Evolutionary conservation across 192 early-diverging fungal species (phyloP), one percentile per base, ranked within the genome.

Genomic region (Cetraspora pellucida): DNA sequence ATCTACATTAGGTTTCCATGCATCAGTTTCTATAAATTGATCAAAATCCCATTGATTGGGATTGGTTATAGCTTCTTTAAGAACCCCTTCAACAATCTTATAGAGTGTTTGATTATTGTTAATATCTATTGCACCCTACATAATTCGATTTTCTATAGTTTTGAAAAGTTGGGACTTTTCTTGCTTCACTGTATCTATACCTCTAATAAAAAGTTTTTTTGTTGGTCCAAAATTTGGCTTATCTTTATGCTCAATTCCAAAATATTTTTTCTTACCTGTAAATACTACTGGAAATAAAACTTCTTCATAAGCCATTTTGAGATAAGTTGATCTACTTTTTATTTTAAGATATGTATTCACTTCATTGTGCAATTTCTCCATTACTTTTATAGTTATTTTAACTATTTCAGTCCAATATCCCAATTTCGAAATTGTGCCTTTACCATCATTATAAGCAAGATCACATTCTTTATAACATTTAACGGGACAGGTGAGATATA

Each of bases 181-280:
- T 68, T 25, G 31, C 13, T 68, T 68, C 46, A 68, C 66, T 37
- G 14, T 68, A 68, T 68, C 43, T 6, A 68, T 47, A 11, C 66
- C 66, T 68, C 10, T 43, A 21, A 45, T 68, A 23, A 68, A 68
- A 47, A 68, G 66, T n/a, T 68, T 44, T 37, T 45, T 31, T 67
- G 65, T 45, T 52, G 4, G 50, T 4, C 13, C 13, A 45, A 68
- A 68, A 21, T 68, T 44, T 17, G 46, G 10, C 4, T 45, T n/a
- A 10, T 68, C 21, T 47, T 45, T 47, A 68, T 68, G 66, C n/a
- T 44, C 0, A 1, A 68, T 21, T 37, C 66, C 66, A 45, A 21
- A 68, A 47, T 68, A 68, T 68, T 68, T 68, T 19, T 68, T 68
- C 10, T 68, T 68, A 0, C 66, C 66, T 17, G 43, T 68, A 68